Evolutionary conservation across 345 rosid genomes (phyloP).

Genomic region (Salix viminalis): DNA sequence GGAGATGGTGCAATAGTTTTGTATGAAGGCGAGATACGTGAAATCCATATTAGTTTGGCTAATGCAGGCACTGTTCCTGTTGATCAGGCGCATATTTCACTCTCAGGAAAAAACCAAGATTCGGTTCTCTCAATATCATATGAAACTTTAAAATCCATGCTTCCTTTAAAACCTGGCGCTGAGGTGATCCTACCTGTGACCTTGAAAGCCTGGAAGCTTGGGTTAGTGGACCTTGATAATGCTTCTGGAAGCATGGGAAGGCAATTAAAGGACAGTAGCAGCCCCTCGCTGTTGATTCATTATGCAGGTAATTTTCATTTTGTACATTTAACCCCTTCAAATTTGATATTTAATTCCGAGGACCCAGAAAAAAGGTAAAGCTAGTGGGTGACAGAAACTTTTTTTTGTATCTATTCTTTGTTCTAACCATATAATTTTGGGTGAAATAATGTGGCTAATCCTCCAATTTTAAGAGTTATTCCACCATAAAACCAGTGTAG

Average conservation of each 20-base stretch:
- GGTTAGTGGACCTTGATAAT: slow-evolving; percentile 56
- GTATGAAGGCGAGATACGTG: slow-evolving; percentile 94
- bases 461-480: background rate
- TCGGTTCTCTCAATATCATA: slow-evolving; percentile 70
- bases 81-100: slow-evolving; percentile 84
- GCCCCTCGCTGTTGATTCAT: slow-evolving; percentile 79
- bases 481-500: background rate
- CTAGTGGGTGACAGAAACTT: background rate
- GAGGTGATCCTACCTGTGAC: slow-evolving; percentile 79
- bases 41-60: slow-evolving; percentile 75
- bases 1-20: slow-evolving; percentile 89
- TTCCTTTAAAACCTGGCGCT: slow-evolving; percentile 94
- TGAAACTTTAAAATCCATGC: slow-evolving; percentile 67
- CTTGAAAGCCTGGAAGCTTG: slow-evolving; percentile 92
- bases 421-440: background rate
- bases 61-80: slow-evolving; percentile 94
- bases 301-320: slow-evolving; percentile 60
- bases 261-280: slow-evolving; percentile 65
- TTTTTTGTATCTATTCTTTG: background rate
- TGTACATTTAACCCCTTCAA: background rate
- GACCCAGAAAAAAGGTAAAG: background rate
- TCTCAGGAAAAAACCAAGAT: slow-evolving; percentile 95
- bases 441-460: background rate
- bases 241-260: slow-evolving; percentile 54
- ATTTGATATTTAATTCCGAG: background rate